Evolutionary conservation across 208 protist genomes (phyloP).

Genomic region (Trypanosomatidae sp.): DNA sequence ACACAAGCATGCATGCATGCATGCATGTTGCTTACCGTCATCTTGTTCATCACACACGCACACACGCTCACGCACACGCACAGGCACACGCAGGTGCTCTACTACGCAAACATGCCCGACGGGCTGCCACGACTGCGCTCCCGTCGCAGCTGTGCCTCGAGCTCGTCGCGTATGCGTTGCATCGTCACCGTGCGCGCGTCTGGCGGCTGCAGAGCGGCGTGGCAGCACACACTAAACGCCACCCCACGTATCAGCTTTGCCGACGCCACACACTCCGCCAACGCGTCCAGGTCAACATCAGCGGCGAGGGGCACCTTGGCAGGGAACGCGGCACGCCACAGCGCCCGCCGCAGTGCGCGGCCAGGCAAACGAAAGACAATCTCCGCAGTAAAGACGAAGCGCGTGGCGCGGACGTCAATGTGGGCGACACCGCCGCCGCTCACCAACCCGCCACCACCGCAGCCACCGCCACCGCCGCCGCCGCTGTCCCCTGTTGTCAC

Average conservation of each 20-base stretch:
- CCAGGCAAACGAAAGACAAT: constrained; percentile 46
- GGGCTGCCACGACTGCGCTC: constrained; percentile 27
- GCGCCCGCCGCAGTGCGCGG: constrained; percentile 31
- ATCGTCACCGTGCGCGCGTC: constrained; percentile 38
- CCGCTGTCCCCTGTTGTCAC: constrained; percentile 42
- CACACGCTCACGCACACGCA: no score
- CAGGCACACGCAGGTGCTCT: no score
- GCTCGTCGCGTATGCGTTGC: constrained; percentile 48
- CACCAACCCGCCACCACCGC: constrained; percentile 7
- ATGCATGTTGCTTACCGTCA: not conserved
- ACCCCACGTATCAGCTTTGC: constrained; percentile 65
- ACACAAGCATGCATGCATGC: not conserved
- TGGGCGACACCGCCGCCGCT: constrained; percentile 7
- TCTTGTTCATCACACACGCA: no score
- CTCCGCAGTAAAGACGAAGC: constrained; percentile 36
- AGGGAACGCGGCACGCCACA: constrained; percentile 64
- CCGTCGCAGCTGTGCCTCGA: constrained; percentile 20
- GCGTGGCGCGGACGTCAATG: constrained; percentile 32
- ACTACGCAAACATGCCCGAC: constrained; percentile 59
- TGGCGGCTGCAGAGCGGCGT: constrained; percentile 36
- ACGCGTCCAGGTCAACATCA: constrained; percentile 39
- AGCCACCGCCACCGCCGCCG: no score
- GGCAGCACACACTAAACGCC: constrained; percentile 64
- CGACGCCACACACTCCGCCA: constrained; percentile 30
- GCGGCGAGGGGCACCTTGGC: constrained; percentile 35